These are phyloP conservation scores for Trametes sp. DNA, from an alignment of 1,284 basidiomycete genomes.

Conservation along the genomic window DNA sequence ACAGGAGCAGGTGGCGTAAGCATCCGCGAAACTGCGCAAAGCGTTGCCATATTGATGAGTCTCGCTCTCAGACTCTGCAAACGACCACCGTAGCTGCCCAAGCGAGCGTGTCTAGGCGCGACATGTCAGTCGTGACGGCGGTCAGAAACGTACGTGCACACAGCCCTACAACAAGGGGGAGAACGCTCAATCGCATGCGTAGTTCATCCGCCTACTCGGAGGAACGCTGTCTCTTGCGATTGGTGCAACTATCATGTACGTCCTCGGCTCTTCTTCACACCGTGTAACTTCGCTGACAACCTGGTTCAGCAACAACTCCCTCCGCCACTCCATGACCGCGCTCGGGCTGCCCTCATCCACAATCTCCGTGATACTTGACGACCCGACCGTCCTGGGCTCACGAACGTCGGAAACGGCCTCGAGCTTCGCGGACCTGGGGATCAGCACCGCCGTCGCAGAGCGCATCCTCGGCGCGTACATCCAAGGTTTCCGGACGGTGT, in stretches of 20 bases:
- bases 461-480: conserved; percentile 63
- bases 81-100: conserved; percentile 75
- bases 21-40: neutral
- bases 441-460: conserved; percentile 48
- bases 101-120: conserved; percentile 68
- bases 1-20: conserved; percentile 70
- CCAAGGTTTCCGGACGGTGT: conserved; percentile 62
- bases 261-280: neutral
- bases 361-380: conserved; percentile 53
- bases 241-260: conserved; percentile 63
- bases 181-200: neutral
- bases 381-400: conserved; percentile 55
- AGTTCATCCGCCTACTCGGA: conserved; percentile 73
- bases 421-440: conserved; percentile 42
- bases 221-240: conserved; percentile 70
- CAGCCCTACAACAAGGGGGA: neutral
- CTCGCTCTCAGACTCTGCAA: conserved; percentile 55
- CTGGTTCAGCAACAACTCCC: conserved; percentile 59
- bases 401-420: conserved; percentile 41
- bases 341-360: conserved; percentile 45
- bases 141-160: conserved; percentile 61
- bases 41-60: neutral
- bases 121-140: conserved; percentile 77
- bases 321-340: conserved; percentile 51
- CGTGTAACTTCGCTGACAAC: neutral